A percentile compares a stretch with the other conserved stretches of the same genome.
phyloP scores from a whole-genome alignment of 768 basidiomycete genomes.

The Podaxis pistillaris region DNA sequence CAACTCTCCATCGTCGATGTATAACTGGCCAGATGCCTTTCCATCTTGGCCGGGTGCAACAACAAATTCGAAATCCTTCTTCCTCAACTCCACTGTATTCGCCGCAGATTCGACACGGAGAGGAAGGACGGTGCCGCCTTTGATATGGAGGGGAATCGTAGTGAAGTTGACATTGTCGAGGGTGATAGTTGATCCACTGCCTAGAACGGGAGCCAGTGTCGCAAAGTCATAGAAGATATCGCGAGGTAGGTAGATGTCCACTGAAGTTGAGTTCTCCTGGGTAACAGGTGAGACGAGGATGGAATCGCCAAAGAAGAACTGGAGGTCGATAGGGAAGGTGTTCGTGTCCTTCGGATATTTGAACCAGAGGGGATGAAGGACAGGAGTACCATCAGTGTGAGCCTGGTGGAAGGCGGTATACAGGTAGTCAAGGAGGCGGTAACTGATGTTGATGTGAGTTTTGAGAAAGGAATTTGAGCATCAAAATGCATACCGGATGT shows the following conservation, averaged over 20 bases:
- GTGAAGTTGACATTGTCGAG: constrained; percentile 50
- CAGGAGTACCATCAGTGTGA: constrained; percentile 56
- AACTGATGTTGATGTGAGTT: constrained; percentile 32
- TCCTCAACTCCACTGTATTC: constrained; percentile 57
- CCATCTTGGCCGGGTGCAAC: constrained; percentile 59
- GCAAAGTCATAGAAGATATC: constrained; percentile 67
- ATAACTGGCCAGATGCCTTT: constrained; percentile 49
- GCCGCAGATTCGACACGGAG: constrained; percentile 53
- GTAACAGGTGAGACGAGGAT: constrained; percentile 71
- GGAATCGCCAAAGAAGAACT: constrained; percentile 68
- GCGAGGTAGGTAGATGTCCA: constrained; percentile 58
- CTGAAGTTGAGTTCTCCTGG: constrained; percentile 55
- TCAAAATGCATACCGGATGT: constrained; percentile 49
- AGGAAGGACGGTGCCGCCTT: constrained; percentile 57
- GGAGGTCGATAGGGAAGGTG: constrained; percentile 61
- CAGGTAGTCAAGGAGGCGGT: constrained; percentile 68
- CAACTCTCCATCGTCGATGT: constrained; percentile 66
- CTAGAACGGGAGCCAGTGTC: constrained; percentile 46
- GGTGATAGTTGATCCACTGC: constrained; percentile 43
- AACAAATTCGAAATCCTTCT: constrained; percentile 58
- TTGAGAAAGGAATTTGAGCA: background rate
- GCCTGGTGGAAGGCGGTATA: constrained; percentile 70
- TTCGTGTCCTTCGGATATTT: constrained; percentile 61
- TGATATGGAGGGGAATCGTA: constrained; percentile 62
- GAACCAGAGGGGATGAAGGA: constrained; percentile 65